Evolutionary conservation across 2,329 filamentous ascomycete species (phyloP).

Genomic region (Fonsecaea erecta): DNA sequence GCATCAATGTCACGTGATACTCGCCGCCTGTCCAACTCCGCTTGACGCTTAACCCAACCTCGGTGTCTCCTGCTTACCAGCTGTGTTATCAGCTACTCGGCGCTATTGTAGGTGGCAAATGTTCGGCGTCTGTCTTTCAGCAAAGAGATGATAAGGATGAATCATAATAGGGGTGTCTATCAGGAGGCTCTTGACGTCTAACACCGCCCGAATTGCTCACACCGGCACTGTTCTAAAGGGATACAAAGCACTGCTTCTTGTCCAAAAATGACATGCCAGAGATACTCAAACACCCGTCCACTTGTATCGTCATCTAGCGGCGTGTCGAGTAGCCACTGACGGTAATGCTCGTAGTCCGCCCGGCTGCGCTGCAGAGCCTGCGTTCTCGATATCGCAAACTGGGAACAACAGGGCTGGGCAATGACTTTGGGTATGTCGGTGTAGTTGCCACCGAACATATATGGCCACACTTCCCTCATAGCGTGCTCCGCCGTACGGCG

Average conservation of each 20-base stretch:
- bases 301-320: conserved; percentile 59
- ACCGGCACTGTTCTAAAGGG: conserved; percentile 16
- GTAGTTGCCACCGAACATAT: conserved; percentile 40
- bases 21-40: not conserved
- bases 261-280: conserved; percentile 65
- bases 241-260: conserved; percentile 43
- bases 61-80: no score
- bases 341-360: conserved; percentile 61
- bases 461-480: conserved; percentile 45
- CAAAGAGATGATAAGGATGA: no score
- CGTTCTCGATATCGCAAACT: conserved; percentile 65
- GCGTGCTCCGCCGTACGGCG: conserved; percentile 46
- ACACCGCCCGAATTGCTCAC: conserved; percentile 23
- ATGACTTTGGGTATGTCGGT: conserved; percentile 42
- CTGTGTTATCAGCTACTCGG: no score
- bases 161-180: no score
- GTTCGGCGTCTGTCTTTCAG: no score
- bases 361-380: conserved; percentile 55
- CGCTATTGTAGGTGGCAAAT: no score
- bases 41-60: not conserved
- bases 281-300: conserved; percentile 66
- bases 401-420: conserved; percentile 66
- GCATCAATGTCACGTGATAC: not conserved
- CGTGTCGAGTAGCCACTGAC: conserved; percentile 65
- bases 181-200: not conserved